Percentiles rank a stretch among this genome's conserved stretches.
Evolutionary conservation across 2,329 filamentous ascomycete genomes (phyloP).

Genomic region (Sclerotinia minor): DNA sequence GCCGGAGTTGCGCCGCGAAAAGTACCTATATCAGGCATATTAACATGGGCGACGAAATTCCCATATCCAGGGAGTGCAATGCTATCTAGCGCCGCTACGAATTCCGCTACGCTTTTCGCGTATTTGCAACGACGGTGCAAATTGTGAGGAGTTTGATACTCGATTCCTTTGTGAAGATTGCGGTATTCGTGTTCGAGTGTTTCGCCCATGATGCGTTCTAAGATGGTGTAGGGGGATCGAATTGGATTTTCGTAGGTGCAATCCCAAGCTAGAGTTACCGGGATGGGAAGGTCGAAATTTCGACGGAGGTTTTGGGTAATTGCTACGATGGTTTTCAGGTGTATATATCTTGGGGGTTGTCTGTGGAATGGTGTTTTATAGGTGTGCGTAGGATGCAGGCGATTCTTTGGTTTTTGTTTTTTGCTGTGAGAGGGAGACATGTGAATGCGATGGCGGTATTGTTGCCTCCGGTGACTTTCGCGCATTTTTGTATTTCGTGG

Average conservation of each 20-base stretch:
- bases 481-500: not conserved
- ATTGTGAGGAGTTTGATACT: not conserved
- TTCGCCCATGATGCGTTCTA: not conserved
- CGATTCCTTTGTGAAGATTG: not conserved
- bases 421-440: not conserved
- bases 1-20: fast-evolving
- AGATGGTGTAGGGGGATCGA: not conserved
- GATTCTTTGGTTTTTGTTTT: not conserved
- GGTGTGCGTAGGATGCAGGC: not conserved
- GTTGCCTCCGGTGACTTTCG: not conserved
- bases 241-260: constrained; percentile 6
- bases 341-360: not conserved
- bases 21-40: not conserved
- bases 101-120: not conserved
- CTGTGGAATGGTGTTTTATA: not conserved
- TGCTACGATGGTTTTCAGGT: not conserved
- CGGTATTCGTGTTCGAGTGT: not conserved
- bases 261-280: not conserved
- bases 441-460: not conserved
- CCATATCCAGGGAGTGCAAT: not conserved
- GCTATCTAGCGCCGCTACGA: not conserved
- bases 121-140: not conserved
- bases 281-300: not conserved
- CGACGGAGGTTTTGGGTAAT: not conserved
- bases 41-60: fast-evolving